Conservation (phyloP, 2,329 filamentous ascomycete genomes). For the Mariannaea sp. region DNA sequence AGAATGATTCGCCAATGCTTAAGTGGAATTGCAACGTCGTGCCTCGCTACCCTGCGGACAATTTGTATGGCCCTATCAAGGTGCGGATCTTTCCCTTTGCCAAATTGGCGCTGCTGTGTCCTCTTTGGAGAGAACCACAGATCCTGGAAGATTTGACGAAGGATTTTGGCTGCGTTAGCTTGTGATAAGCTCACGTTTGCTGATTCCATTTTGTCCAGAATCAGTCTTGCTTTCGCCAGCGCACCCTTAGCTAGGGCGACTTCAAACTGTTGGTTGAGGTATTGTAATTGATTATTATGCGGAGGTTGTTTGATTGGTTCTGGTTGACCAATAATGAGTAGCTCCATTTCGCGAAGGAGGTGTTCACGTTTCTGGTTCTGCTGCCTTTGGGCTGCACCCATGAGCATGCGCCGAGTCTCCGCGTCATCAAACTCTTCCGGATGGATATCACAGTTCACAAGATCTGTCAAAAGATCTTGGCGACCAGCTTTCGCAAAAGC, state of each 20-base stretch:
- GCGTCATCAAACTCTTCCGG: slow-evolving; percentile 60
- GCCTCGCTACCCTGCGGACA: slow-evolving; percentile 36
- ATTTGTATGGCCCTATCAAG: slow-evolving; percentile 42
- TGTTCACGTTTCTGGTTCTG: slow-evolving; percentile 48
- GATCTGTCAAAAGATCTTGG: slow-evolving; percentile 50
- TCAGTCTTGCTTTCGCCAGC: slow-evolving; percentile 32
- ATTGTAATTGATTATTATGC: background rate
- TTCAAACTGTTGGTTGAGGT: slow-evolving; percentile 33
- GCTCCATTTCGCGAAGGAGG: slow-evolving; percentile 51
- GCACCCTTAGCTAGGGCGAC: slow-evolving; percentile 13
- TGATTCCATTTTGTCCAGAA: slow-evolving; percentile 43
- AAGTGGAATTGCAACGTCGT: slow-evolving; percentile 44
- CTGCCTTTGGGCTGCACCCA: slow-evolving; percentile 39
- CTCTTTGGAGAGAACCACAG: slow-evolving; percentile 38
- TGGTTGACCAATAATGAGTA: slow-evolving; percentile 15
- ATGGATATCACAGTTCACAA: slow-evolving; percentile 57
- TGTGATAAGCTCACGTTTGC: slow-evolving; percentile 38
- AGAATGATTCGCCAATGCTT: slow-evolving; percentile 51
- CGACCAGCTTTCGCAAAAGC: slow-evolving; percentile 65
- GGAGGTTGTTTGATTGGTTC: slow-evolving; percentile 26
- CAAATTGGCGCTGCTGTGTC: slow-evolving; percentile 17
- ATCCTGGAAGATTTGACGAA: slow-evolving; percentile 35
- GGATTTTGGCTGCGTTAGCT: slow-evolving; percentile 34
- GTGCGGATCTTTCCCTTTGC: slow-evolving; percentile 25
- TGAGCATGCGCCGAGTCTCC: slow-evolving; percentile 46